Evolutionary conservation across 75 land plant species (phyloP), one percentile per base, ranked within the genome.

Genomic region (Chamaecyparis obtusa): DNA sequence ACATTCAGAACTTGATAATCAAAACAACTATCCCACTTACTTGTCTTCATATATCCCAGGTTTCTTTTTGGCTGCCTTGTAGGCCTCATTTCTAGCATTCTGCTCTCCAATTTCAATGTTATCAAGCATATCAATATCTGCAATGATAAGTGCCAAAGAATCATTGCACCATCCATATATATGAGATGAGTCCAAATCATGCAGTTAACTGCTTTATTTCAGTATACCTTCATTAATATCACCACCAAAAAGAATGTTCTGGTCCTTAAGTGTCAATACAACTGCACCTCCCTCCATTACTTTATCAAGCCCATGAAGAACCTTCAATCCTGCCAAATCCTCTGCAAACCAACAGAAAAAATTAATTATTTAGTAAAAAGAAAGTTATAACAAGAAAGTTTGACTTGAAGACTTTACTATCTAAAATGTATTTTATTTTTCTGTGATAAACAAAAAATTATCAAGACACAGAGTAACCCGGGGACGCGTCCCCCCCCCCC

Each of bases 201-300:
- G 74, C 46, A 51, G 56, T 14, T 79, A 21, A 86, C 10, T 6
- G 67, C 8, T 21, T 84, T 33, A 36, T 11, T 24, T 13, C 16
- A 48, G n/a, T 24, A 46, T 93, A 97, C 98, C 99, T 85, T 97
- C 95, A 88, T 98, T 98, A 19, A 98, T 83, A 87, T 93, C 98
- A 83, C 93, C 99, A 86, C 88, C 92, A 81, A 91, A 93, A 86
- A 98, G 94, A 85, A 98, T 94, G 72, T 87, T 90, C 41, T 94
- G 95, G 91, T 98, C 99, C 83, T 96, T 98, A 43, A 98, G 95
- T 2, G 99, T 98, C 89, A 98, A 89, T 49, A 98, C 98, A 84
- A 98, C 95, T n/a, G 97, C 97, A 36, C 96, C 99, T 88, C 99
- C 99, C 88, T 97, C 99, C 82, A 96, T 87, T 75, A 98, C 97